Conservation (phyloP, 2,329 filamentous ascomycete species). For the Colletotrichum lindemuthianum region DNA sequence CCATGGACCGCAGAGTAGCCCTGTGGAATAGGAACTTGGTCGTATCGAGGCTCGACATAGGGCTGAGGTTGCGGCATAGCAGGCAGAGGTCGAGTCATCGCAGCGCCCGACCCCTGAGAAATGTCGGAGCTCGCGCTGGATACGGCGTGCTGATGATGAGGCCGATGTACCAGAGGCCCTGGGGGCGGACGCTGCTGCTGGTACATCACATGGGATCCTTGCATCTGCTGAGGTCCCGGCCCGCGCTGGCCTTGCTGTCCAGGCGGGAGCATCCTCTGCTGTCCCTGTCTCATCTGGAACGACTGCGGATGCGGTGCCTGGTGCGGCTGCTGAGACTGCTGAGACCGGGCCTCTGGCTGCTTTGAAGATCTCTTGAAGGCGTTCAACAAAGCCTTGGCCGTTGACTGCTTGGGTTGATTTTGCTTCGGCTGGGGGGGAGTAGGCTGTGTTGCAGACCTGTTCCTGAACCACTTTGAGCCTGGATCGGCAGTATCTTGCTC, state of each 20-base stretch:
- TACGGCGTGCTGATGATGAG: constrained; percentile 3
- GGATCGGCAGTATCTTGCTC: constrained; percentile 7
- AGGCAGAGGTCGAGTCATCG: background rate
- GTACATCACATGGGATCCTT: constrained; percentile 16
- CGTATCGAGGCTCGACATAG: constrained; percentile 47
- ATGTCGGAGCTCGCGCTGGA: constrained; percentile 9
- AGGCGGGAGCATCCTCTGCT: constrained; percentile 12
- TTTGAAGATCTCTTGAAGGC: constrained; percentile 42
- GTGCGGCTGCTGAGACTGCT: constrained; percentile 20
- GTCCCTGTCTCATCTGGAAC: constrained; percentile 8
- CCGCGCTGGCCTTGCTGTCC: constrained; percentile 13
- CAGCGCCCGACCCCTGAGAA: constrained; percentile 6
- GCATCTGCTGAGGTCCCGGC: background rate
- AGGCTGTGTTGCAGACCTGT: constrained; percentile 25
- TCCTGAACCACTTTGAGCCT: constrained; percentile 36
- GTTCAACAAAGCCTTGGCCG: constrained; percentile 39
- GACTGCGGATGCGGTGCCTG: constrained; percentile 6
- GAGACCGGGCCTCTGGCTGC: constrained; percentile 37
- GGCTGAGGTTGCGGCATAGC: constrained; percentile 1
- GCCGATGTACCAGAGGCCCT: constrained; percentile 2
- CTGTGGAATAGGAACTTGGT: constrained; percentile 49
- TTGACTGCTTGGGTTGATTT: constrained; percentile 38
- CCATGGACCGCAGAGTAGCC: constrained; percentile 50
- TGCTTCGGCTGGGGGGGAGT: constrained; percentile 28
- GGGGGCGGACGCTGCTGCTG: constrained; percentile 15